Conservation (phyloP, 148 eudicot genomes). For the Gaultheria prostrata region DNA sequence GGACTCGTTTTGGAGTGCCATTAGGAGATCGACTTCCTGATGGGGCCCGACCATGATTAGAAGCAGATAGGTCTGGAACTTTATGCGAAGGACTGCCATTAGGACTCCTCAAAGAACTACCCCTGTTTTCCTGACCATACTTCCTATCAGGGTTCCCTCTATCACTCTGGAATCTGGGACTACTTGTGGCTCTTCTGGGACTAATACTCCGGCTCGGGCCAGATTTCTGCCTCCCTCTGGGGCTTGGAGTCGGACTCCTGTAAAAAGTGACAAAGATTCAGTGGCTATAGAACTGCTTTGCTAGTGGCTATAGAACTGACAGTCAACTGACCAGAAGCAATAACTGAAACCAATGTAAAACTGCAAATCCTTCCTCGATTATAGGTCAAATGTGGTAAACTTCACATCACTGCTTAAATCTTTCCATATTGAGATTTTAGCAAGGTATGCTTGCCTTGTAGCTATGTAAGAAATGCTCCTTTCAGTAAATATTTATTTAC, state of each 20-base stretch:
- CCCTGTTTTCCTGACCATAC: constrained; percentile 18
- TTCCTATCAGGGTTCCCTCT: constrained; percentile 13
- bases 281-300: background rate
- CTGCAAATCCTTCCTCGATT: background rate
- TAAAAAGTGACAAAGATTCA: constrained; percentile 3
- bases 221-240: constrained; percentile 29
- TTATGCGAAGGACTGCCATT: constrained; percentile 29
- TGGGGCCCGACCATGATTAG: constrained; percentile 31
- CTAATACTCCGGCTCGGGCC: constrained; percentile 44
- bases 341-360: background rate
- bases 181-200: constrained; percentile 29
- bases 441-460: background rate
- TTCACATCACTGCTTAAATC: background rate
- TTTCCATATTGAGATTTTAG: background rate
- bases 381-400: background rate
- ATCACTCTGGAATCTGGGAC: constrained; percentile 22
- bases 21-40: constrained; percentile 68
- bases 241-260: constrained; percentile 46
- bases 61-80: constrained; percentile 40
- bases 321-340: background rate
- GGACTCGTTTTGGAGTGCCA: constrained; percentile 77
- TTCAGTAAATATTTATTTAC: background rate
- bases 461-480: background rate
- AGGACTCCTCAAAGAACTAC: constrained; percentile 29
- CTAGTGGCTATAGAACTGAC: background rate